A percentile compares a stretch with the other conserved stretches of the same genome.
phyloP scores from a whole-genome alignment of 208 protist genomes.

The Wallacemonas sp. region DNA sequence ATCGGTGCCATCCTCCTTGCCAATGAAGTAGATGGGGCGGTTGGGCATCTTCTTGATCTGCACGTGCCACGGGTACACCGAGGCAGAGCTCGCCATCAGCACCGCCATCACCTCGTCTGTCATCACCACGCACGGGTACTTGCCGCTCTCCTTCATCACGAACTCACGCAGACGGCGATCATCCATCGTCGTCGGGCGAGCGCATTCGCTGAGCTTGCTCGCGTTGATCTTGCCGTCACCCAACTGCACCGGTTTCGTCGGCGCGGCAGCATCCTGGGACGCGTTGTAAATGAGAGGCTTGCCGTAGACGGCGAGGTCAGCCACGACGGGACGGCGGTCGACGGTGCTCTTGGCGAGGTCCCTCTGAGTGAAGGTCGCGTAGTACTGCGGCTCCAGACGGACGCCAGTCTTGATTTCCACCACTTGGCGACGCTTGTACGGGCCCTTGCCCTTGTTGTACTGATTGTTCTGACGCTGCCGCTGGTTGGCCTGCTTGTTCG shows the following conservation, averaged over 20 bases:
- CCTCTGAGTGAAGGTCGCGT: slow-evolving; percentile 32
- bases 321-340: slow-evolving; percentile 23
- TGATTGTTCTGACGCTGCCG: slow-evolving; percentile 19
- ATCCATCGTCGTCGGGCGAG: slow-evolving; percentile 40
- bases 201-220: slow-evolving; percentile 29
- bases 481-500: slow-evolving; percentile 25
- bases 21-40: slow-evolving; percentile 59
- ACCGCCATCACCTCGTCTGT: slow-evolving; percentile 82
- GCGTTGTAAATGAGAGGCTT: slow-evolving; percentile 68
- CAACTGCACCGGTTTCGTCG: slow-evolving; percentile 39
- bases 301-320: slow-evolving; percentile 57
- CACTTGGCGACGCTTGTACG: slow-evolving; percentile 19
- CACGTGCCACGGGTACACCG: slow-evolving; percentile 88
- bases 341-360: slow-evolving; percentile 42
- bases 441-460: slow-evolving; percentile 23
- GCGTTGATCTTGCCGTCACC: slow-evolving; percentile 41
- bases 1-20: slow-evolving; percentile 48
- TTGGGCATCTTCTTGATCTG: slow-evolving; percentile 46
- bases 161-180: slow-evolving; percentile 62
- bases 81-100: slow-evolving; percentile 78
- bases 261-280: slow-evolving; percentile 50
- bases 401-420: slow-evolving; percentile 15
- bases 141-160: slow-evolving; percentile 26
- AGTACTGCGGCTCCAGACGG: slow-evolving; percentile 11
- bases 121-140: slow-evolving; percentile 62